Percentiles rank a stretch among this genome's conserved stretches.
Evolutionary conservation across 192 early-diverging fungal species (phyloP).

Genomic region (Nowakowskiella sp.): DNA sequence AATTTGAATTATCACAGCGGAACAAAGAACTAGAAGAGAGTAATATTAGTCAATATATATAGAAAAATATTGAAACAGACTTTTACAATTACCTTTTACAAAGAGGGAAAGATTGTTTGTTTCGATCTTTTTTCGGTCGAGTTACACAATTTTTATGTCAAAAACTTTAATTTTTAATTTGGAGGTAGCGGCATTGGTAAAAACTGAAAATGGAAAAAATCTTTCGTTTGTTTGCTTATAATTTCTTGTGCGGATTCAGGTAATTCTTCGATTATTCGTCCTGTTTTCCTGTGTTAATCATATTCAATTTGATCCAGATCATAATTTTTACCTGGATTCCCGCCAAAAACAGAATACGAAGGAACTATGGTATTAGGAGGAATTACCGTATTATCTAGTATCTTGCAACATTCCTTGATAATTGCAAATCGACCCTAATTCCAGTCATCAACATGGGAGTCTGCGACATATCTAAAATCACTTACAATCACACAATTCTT

Average conservation of each 20-base stretch:
- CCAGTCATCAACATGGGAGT: neutral
- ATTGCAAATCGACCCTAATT: slow-evolving; percentile 82
- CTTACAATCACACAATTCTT: slow-evolving; percentile 90
- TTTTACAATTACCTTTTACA: too few species aligned
- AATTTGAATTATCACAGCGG: too few species aligned
- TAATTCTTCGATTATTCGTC: slow-evolving; percentile 65
- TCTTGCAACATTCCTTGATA: slow-evolving; percentile 87
- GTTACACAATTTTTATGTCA: too few species aligned
- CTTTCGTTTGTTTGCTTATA: slow-evolving; percentile 53
- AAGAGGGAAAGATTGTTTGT: too few species aligned
- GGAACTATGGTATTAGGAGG: slow-evolving; percentile 87
- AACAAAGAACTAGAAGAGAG: too few species aligned
- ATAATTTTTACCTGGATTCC: slow-evolving; percentile 57
- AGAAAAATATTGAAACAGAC: too few species aligned
- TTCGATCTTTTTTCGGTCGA: too few species aligned
- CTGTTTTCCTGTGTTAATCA: slow-evolving; percentile 15
- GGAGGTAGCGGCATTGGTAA: too few species aligned
- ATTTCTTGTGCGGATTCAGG: slow-evolving; percentile 82
- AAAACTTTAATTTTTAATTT: too few species aligned
- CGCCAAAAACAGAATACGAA: slow-evolving; percentile 82
- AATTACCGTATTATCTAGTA: slow-evolving; percentile 85
- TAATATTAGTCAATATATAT: too few species aligned
- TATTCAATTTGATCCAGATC: neutral
- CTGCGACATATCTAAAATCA: neutral
- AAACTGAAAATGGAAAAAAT: too few species aligned